Conservation (phyloP, 495 filamentous ascomycete genomes). For the Penicillium bialowiezense region DNA sequence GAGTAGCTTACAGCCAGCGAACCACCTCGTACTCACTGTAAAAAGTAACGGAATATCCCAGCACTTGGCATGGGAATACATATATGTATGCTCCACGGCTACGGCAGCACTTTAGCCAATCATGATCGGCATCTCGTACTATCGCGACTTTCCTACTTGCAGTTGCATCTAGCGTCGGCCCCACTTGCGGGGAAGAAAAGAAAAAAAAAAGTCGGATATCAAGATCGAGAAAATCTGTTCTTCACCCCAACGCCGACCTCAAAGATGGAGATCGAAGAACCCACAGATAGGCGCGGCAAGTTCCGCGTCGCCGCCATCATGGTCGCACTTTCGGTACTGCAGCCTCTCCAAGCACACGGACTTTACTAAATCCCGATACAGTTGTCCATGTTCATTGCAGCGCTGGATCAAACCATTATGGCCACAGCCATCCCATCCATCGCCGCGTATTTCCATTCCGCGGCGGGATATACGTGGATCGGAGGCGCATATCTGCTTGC, state of each 20-base stretch:
- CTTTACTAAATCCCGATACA: slow-evolving; percentile 1
- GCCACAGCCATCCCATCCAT: slow-evolving; percentile 61
- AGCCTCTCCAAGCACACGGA: background rate
- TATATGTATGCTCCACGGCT: too few relatives aligned
- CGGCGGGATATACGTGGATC: slow-evolving; percentile 64
- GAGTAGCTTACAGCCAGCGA: too few relatives aligned
- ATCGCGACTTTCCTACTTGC: too few relatives aligned
- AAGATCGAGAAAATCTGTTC: too few relatives aligned
- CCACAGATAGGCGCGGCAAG: slow-evolving; percentile 11
- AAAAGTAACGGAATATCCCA: too few relatives aligned
- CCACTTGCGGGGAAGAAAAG: background rate
- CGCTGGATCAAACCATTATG: slow-evolving; percentile 61
- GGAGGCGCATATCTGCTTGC: slow-evolving; percentile 62
- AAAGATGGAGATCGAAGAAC: slow-evolving; percentile 18
- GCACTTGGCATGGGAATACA: too few relatives aligned
- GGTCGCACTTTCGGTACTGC: slow-evolving; percentile 23
- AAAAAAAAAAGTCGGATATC: background rate
- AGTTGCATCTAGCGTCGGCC: too few relatives aligned
- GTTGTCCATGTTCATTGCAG: slow-evolving; percentile 51
- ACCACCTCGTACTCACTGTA: too few relatives aligned
- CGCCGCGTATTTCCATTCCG: slow-evolving; percentile 53
- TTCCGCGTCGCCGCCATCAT: slow-evolving; percentile 25
- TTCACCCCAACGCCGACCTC: too few relatives aligned
- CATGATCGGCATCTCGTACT: too few relatives aligned
- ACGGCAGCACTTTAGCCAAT: too few relatives aligned